Conservation (phyloP, 1,284 basidiomycete species). For the Fistulina hepatica region DNA sequence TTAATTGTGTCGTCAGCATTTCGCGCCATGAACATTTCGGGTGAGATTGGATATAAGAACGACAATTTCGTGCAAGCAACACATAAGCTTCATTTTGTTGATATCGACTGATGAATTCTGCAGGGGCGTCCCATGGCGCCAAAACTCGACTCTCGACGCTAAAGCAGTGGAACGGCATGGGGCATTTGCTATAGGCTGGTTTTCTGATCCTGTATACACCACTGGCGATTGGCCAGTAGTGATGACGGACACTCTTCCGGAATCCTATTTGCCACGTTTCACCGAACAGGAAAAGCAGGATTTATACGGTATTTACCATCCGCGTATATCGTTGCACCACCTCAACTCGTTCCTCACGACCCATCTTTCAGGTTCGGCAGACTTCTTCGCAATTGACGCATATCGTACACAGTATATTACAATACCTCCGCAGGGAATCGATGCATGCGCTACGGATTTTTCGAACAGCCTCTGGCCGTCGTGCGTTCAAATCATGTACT, state of each 20-base stretch:
- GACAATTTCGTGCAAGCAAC: conserved; percentile 36
- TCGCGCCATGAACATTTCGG: conserved; percentile 32
- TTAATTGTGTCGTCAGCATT: conserved; percentile 24
- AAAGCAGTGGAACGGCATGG: conserved; percentile 35
- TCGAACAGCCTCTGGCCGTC: conserved; percentile 35
- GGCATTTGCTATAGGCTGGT: conserved; percentile 35
- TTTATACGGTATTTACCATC: conserved; percentile 23
- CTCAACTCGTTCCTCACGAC: too few species aligned
- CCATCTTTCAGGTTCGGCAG: conserved; percentile 25
- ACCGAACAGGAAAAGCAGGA: conserved; percentile 32
- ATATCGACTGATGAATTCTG: neutral
- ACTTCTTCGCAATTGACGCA: conserved; percentile 38
- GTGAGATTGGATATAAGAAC: conserved; percentile 39
- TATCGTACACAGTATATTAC: conserved; percentile 31
- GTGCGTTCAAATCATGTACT: conserved; percentile 29
- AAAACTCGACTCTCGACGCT: conserved; percentile 32
- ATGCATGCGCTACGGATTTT: conserved; percentile 28
- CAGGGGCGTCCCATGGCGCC: conserved; percentile 35
- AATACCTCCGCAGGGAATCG: conserved; percentile 31
- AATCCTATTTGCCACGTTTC: conserved; percentile 33
- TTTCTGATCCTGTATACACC: conserved; percentile 33
- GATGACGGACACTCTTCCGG: conserved; percentile 33
- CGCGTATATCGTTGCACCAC: neutral
- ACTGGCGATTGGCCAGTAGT: conserved; percentile 39
- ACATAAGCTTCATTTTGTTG: too few species aligned